Conservation (phyloP, 148 eudicot genomes). For the Nepenthes mirabilis region DNA sequence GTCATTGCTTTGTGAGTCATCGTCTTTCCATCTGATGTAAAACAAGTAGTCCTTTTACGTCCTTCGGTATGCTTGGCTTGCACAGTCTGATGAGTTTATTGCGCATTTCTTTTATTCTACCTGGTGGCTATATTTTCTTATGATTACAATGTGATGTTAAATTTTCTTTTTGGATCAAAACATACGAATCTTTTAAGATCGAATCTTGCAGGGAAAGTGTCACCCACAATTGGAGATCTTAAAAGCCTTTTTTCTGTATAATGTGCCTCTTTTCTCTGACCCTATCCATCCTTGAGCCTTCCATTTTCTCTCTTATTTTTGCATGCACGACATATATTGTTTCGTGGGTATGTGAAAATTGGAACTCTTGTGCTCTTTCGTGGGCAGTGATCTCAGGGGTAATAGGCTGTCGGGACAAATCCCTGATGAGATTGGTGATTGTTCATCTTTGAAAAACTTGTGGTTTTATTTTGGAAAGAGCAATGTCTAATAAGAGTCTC, state of each 20-base stretch:
- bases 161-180: conserved; percentile 16
- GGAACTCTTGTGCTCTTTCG: neutral
- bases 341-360: neutral
- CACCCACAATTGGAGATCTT: conserved; percentile 82
- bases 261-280: conserved; percentile 3
- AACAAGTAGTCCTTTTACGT: no score
- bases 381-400: conserved; percentile 69
- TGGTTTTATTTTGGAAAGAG: conserved; percentile 21
- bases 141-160: neutral
- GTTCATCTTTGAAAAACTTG: conserved; percentile 62
- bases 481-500: neutral
- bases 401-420: conserved; percentile 84
- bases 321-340: no score
- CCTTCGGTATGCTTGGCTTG: no score
- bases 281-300: neutral
- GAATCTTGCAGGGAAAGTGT: conserved; percentile 93
- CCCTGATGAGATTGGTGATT: conserved; percentile 98
- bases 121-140: neutral
- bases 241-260: conserved; percentile 64
- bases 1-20: conserved; percentile 63
- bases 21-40: neutral
- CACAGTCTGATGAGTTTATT: neutral
- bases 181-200: conserved; percentile 76
- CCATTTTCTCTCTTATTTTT: neutral
- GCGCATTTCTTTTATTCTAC: no score